Evolutionary conservation across 140 eudicot species (phyloP), one percentile per base, ranked within the genome.

Genomic region (Cichorium intybus): DNA sequence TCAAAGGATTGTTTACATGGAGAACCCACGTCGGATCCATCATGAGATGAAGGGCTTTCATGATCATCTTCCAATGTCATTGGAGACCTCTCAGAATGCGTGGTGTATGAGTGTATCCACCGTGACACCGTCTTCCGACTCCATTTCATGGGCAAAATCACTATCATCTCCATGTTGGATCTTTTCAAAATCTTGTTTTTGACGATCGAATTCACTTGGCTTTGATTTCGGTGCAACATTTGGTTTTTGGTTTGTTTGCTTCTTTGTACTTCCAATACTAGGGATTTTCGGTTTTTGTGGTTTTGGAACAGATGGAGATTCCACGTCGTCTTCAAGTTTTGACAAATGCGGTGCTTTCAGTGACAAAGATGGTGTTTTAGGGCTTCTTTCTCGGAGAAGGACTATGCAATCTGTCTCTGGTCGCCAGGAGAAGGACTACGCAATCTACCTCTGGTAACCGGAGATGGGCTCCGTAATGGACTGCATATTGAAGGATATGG

Each of bases 261-360:
- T 62, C 57, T 15, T 76, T 33, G 37, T 24, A 75, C 57, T 68
- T 26, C 21, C 50, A 41, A 23, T 55, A 11, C 55, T 62, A 27
- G 77, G 72, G 49, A 72, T 76, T 70, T 60, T 63, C 17, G 35
- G 54, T 23, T 10, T 70, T 22, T 35, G 15, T 9, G 47, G 41
- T 56, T 56, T 70, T 4, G 77, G 79, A 66, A 74, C 48, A 11
- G 79, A 74, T 0, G 79, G 74, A 57, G 79, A 74, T 35, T 58
- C 66, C 39, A 34, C 63, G 7, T 17, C 6, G 24, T 70, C 63
- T 47, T 65, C 56, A 9, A 64, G 26, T 56, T 70, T 70, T 3
- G 72, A 7, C 50, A 69, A 70, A 53, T 37, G 45, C 7, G 48
- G 16, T 26, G 77, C 62, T 76, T 66, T 74, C 31, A 49, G 4